phyloP scores from a whole-genome alignment of 768 basidiomycete species.

The Astraeus odoratus region DNA sequence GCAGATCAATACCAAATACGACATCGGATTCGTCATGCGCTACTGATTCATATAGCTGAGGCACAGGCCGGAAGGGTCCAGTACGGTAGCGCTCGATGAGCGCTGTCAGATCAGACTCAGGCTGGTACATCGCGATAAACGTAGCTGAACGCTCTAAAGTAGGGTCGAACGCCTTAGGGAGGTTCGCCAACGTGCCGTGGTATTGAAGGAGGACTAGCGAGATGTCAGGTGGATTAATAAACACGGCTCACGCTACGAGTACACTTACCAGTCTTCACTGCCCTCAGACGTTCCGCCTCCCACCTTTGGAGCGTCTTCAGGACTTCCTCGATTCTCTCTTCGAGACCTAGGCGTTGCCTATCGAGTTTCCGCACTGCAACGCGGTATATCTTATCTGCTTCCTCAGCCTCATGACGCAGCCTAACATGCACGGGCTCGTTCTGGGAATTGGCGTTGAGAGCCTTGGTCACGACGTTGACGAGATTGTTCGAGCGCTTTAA shows the following conservation, averaged over 20 bases:
- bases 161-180: slow-evolving; percentile 61
- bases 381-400: slow-evolving; percentile 75
- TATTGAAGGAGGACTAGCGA: slow-evolving; percentile 75
- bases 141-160: slow-evolving; percentile 66
- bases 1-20: slow-evolving; percentile 85
- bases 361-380: slow-evolving; percentile 78
- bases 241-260: not conserved
- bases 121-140: slow-evolving; percentile 77
- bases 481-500: slow-evolving; percentile 65
- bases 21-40: slow-evolving; percentile 80
- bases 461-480: slow-evolving; percentile 68
- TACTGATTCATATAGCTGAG: slow-evolving; percentile 83
- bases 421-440: slow-evolving; percentile 64
- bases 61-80: slow-evolving; percentile 82
- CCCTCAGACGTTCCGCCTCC: slow-evolving; percentile 78
- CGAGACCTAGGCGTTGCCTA: slow-evolving; percentile 74
- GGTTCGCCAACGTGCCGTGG: slow-evolving; percentile 68
- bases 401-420: slow-evolving; percentile 70
- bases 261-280: slow-evolving; percentile 70
- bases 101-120: slow-evolving; percentile 79
- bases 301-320: slow-evolving; percentile 75
- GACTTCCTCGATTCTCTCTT: slow-evolving; percentile 80
- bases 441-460: slow-evolving; percentile 40
- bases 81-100: slow-evolving; percentile 91
- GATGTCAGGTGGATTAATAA: slow-evolving; percentile 1